A percentile compares a stretch with the other conserved stretches of the same genome.
phyloP scores from a whole-genome alignment of 1,284 basidiomycete species.

The Malassezia nana region DNA sequence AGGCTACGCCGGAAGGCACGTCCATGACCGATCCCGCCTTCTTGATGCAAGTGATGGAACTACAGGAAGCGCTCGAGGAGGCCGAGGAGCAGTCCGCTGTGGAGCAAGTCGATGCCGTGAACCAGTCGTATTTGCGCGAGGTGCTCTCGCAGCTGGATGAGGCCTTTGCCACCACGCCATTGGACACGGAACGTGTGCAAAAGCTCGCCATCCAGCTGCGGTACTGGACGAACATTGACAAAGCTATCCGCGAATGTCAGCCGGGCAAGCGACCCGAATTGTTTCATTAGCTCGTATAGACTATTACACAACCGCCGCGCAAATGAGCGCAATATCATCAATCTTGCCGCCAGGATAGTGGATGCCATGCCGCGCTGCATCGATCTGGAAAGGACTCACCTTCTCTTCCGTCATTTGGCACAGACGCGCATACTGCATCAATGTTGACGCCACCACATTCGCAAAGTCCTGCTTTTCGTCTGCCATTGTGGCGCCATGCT shows the following conservation, averaged over 20 bases:
- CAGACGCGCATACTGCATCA: conserved; percentile 33
- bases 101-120: conserved; percentile 25
- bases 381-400: conserved; percentile 54
- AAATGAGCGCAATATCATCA: conserved; percentile 53
- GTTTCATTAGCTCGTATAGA: conserved; percentile 22
- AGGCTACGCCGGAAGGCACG: conserved; percentile 26
- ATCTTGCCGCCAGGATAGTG: conserved; percentile 50
- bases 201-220: conserved; percentile 33
- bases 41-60: conserved; percentile 45
- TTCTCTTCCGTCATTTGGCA: conserved; percentile 55
- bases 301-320: conserved; percentile 20
- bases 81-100: conserved; percentile 31
- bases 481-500: conserved; percentile 17
- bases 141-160: conserved; percentile 21
- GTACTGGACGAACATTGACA: conserved; percentile 46
- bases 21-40: conserved; percentile 38
- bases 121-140: conserved; percentile 21
- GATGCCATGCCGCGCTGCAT: conserved; percentile 40
- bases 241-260: conserved; percentile 40
- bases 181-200: conserved; percentile 23
- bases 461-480: conserved; percentile 35
- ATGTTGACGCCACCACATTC: conserved; percentile 25
- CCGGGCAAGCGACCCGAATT: conserved; percentile 37
- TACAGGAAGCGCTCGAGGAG: conserved; percentile 36
- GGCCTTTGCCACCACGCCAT: conserved; percentile 25